phyloP scores from a whole-genome alignment of 805 yeast genomes.

The Komagataella pseudopastoris region DNA sequence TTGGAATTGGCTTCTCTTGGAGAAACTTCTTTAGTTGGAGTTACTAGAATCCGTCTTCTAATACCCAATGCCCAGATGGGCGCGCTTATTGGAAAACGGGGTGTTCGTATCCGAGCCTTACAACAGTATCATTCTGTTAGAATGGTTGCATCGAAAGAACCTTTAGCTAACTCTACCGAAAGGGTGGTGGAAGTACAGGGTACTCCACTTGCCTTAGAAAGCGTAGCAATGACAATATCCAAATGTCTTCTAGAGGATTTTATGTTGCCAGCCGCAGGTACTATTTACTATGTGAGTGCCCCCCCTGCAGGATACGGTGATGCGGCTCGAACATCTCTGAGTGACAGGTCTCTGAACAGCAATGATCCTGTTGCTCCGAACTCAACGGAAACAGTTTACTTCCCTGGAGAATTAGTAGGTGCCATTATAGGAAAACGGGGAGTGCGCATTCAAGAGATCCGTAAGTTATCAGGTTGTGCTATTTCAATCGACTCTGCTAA shows the following conservation, averaged over 20 bases:
- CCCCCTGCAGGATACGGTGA: conserved; percentile 1
- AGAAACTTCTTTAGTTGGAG: background rate
- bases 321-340: background rate
- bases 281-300: conserved; percentile 35
- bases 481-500: conserved; percentile 65
- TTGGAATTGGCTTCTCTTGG: conserved; percentile 37
- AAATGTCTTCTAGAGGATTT: conserved; percentile 65
- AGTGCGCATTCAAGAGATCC: conserved; percentile 71
- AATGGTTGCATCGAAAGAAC: conserved; percentile 80
- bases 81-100: conserved; percentile 75
- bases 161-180: conserved; percentile 70
- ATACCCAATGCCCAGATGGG: conserved; percentile 83
- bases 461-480: conserved; percentile 66
- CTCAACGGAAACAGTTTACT: conserved; percentile 30
- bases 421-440: conserved; percentile 84
- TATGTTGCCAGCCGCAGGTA: conserved; percentile 44
- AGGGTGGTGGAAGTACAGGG: conserved; percentile 85
- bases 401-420: conserved; percentile 78
- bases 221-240: conserved; percentile 44
- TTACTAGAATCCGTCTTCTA: conserved; percentile 32
- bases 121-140: conserved; percentile 58
- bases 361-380: conserved; percentile 3
- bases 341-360: background rate
- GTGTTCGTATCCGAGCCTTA: conserved; percentile 65
- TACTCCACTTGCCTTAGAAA: conserved; percentile 44